Conservation (phyloP, 208 protist genomes). For the Trypanosoma theileri region DNA sequence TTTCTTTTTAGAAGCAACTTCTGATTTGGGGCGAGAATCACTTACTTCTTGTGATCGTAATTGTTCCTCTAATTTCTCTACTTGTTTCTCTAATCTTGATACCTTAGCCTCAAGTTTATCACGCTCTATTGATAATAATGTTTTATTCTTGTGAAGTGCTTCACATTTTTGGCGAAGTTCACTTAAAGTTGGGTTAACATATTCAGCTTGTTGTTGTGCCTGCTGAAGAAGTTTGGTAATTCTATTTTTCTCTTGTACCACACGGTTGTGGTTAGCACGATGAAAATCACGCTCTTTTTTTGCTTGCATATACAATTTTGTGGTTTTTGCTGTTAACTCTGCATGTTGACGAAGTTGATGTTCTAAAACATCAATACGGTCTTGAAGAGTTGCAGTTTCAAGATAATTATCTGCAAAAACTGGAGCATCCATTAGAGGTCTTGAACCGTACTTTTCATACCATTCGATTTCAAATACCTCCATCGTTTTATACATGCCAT, state of each 20-base stretch:
- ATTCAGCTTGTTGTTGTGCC: conserved; percentile 66
- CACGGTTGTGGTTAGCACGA: conserved; percentile 80
- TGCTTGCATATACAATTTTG: conserved; percentile 72
- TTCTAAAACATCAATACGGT: conserved; percentile 77
- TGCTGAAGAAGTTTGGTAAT: conserved; percentile 72
- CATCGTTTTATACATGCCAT: conserved; percentile 78
- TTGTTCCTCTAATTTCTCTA: conserved; percentile 52
- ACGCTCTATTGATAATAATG: conserved; percentile 77
- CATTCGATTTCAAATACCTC: conserved; percentile 89
- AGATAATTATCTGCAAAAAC: conserved; percentile 87
- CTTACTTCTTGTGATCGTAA: conserved; percentile 12
- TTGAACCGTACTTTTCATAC: conserved; percentile 69
- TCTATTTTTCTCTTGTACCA: conserved; percentile 87
- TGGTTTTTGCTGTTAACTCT: conserved; percentile 74
- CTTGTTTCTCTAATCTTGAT: conserved; percentile 59
- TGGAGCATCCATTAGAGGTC: conserved; percentile 45
- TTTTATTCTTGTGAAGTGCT: conserved; percentile 74
- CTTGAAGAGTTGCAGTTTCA: conserved; percentile 75
- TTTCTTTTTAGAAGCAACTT: conserved; percentile 19
- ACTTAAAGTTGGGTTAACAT: conserved; percentile 76
- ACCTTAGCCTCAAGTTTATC: conserved; percentile 72
- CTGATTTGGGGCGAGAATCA: conserved; percentile 5
- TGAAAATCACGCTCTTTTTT: conserved; percentile 92
- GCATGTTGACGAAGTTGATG: conserved; percentile 79
- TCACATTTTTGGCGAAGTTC: conserved; percentile 86